phyloP scores from a whole-genome alignment of 306 rosid genomes.

The Lathyrus tuberosus region DNA sequence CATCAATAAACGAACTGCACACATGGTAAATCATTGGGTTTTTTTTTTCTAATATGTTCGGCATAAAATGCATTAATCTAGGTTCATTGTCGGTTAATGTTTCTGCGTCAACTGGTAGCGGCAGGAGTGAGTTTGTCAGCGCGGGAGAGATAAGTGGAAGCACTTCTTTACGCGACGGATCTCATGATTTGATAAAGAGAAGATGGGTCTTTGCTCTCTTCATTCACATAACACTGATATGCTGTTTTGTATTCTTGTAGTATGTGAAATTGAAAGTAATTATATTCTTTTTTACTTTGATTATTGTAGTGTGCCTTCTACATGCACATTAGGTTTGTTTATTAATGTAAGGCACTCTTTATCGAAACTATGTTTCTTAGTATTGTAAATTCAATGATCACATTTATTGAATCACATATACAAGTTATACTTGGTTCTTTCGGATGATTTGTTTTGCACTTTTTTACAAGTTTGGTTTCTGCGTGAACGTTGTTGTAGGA shows the following conservation, averaged over 20 bases:
- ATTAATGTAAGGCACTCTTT: slow-evolving; percentile 13
- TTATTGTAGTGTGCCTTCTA: slow-evolving; percentile 37
- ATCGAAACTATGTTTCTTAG: slow-evolving; percentile 22
- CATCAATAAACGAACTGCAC: slow-evolving; percentile 9
- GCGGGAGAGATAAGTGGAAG: slow-evolving; percentile 58
- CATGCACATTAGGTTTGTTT: slow-evolving; percentile 39
- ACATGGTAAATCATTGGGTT: background rate
- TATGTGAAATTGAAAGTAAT: slow-evolving; percentile 29
- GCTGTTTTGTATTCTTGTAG: slow-evolving; percentile 44
- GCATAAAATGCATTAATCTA: slow-evolving; percentile 30
- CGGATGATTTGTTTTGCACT: too few species aligned
- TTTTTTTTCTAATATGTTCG: background rate
- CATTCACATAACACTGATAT: slow-evolving; percentile 35
- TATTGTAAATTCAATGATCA: slow-evolving; percentile 43
- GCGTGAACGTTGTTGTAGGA: background rate
- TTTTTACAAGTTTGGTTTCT: slow-evolving; percentile 11
- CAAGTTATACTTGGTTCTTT: slow-evolving; percentile 8
- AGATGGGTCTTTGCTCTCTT: slow-evolving; percentile 46
- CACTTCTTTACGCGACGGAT: slow-evolving; percentile 41
- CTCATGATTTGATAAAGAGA: slow-evolving; percentile 37
- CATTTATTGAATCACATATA: slow-evolving; percentile 12
- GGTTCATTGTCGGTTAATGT: slow-evolving; percentile 86
- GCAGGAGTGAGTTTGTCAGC: slow-evolving; percentile 66
- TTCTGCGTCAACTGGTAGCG: slow-evolving; percentile 60
- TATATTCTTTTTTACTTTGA: slow-evolving; percentile 36